These are phyloP conservation scores for Iberis pinnata DNA, from an alignment of 345 rosid species.

Conservation along the genomic window DNA sequence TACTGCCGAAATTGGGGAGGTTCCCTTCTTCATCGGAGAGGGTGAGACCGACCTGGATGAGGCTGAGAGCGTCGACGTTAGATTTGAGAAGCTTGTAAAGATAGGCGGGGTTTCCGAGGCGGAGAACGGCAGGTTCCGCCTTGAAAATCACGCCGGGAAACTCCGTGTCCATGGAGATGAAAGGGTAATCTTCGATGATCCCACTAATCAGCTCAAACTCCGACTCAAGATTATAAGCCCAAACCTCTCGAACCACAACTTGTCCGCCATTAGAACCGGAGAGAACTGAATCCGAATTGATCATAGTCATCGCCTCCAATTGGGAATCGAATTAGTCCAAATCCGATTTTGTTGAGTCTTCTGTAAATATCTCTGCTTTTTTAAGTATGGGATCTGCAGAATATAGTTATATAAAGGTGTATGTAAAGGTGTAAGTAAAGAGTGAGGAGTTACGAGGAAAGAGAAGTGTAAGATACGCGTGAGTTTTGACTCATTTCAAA, in stretches of 20 bases:
- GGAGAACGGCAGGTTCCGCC: conserved; percentile 19
- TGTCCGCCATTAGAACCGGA: conserved; percentile 20
- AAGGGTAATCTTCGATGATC: conserved; percentile 48
- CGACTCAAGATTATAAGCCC: conserved; percentile 56
- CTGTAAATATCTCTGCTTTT: too few relatives aligned
- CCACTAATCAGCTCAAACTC: conserved; percentile 63
- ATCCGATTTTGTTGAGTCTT: neutral
- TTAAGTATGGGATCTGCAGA: neutral
- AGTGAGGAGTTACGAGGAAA: conserved; percentile 13
- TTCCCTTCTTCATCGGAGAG: conserved; percentile 57
- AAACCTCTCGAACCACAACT: conserved; percentile 61
- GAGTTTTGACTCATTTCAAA: conserved; percentile 28
- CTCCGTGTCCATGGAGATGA: conserved; percentile 87
- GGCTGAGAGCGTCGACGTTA: conserved; percentile 70
- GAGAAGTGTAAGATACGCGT: conserved; percentile 26
- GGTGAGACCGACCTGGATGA: conserved; percentile 87
- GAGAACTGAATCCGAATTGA: conserved; percentile 23
- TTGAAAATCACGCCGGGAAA: conserved; percentile 66
- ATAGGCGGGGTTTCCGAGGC: conserved; percentile 39
- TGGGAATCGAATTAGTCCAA: neutral
- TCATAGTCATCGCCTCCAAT: conserved; percentile 2
- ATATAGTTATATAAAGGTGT: neutral
- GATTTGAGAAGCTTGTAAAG: conserved; percentile 64
- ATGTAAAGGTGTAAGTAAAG: neutral
- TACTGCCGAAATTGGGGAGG: conserved; percentile 43